These are phyloP conservation scores for Plasmodium berghei DNA, from an alignment of 169 alveolate genomes.

Conservation along the genomic window DNA sequence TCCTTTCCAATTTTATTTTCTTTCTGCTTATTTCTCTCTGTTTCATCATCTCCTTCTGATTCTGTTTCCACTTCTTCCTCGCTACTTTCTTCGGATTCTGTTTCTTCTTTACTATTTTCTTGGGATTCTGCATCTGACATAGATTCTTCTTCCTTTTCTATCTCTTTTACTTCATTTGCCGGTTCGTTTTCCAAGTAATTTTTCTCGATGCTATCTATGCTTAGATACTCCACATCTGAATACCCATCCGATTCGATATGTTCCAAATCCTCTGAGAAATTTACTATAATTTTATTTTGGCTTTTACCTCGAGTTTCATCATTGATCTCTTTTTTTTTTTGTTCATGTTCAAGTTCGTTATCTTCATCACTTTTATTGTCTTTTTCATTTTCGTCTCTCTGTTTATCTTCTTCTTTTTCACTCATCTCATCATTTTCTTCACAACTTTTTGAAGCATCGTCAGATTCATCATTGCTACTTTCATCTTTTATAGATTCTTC, in stretches of 20 bases:
- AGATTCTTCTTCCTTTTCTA: conserved; percentile 1
- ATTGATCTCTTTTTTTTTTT: no score
- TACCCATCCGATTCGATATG: not conserved
- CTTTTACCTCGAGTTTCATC: no score
- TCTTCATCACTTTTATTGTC: not conserved
- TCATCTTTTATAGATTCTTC: not conserved
- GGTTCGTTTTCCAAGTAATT: not conserved
- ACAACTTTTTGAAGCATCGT: not conserved
- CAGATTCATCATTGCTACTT: not conserved
- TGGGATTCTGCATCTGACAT: not conserved
- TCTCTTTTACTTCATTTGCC: not conserved
- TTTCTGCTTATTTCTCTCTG: not conserved
- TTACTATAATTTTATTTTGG: no score
- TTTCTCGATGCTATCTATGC: conserved; percentile 13
- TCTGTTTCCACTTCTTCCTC: conserved; percentile 5
- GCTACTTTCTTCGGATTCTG: not conserved
- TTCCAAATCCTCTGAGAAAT: no score
- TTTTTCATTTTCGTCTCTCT: not conserved
- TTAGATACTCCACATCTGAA: conserved; percentile 15
- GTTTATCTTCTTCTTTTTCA: not conserved
- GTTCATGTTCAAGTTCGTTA: not conserved
- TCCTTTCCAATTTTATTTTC: not conserved
- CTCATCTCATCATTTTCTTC: not conserved
- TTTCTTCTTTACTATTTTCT: not conserved
- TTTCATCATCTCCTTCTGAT: not conserved